phyloP scores from a whole-genome alignment of 164 flowering plant genomes.

The Hamamelis virginiana region DNA sequence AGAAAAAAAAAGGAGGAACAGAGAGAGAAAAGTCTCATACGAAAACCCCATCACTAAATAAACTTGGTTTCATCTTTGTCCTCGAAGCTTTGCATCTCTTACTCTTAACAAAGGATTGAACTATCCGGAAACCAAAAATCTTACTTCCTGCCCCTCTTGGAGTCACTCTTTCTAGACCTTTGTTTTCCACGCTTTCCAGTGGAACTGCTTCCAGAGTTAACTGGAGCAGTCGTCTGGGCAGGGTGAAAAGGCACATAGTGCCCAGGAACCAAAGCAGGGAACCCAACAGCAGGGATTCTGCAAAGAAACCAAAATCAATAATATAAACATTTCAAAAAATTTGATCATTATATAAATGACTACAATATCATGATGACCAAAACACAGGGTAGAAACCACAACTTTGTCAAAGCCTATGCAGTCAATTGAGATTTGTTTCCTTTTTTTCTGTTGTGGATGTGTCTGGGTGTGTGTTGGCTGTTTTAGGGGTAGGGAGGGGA shows the following conservation, averaged over 20 bases:
- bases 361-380: no score
- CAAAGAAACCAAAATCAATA: constrained; percentile 13
- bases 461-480: no score
- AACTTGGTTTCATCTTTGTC: constrained; percentile 51
- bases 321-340: no score
- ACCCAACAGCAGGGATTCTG: constrained; percentile 99
- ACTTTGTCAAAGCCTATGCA: no score
- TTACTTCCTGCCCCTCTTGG: constrained; percentile 45
- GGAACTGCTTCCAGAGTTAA: constrained; percentile 27
- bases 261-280: constrained; percentile 99
- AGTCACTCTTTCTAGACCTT: constrained; percentile 29
- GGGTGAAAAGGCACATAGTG: constrained; percentile 62
- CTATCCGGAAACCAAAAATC: constrained; percentile 6
- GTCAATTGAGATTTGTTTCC: no score
- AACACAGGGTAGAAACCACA: no score
- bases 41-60: constrained; percentile 8
- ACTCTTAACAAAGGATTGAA: constrained; percentile 28
- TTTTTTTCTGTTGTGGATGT: no score
- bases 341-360: no score
- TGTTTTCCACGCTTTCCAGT: constrained; percentile 31
- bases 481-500: no score
- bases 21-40: neutral
- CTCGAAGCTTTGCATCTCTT: constrained; percentile 67
- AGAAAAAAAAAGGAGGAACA: neutral
- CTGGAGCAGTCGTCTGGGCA: constrained; percentile 37